phyloP scores from a whole-genome alignment of 805 yeast genomes.

The Pichia thaimueangensis region DNA sequence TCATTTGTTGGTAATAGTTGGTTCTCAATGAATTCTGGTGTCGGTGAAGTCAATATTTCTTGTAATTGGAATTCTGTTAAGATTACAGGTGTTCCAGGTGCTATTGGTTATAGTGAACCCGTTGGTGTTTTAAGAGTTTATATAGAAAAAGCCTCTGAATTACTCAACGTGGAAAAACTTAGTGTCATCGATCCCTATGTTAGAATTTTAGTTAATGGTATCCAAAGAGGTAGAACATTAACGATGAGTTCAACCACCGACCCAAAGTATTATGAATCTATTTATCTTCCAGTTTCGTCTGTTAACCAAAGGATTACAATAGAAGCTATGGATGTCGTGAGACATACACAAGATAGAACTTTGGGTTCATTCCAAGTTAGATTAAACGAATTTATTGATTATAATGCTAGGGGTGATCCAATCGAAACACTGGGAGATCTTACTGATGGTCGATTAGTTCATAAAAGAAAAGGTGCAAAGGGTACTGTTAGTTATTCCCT shows the following conservation, averaged over 20 bases:
- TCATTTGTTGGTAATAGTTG: slow-evolving; percentile 71
- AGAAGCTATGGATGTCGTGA: slow-evolving; percentile 91
- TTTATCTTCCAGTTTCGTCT: slow-evolving; percentile 77
- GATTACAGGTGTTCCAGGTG: slow-evolving; percentile 56
- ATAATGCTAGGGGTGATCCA: slow-evolving; percentile 57
- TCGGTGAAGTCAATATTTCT: slow-evolving; percentile 64
- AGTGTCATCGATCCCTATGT: slow-evolving; percentile 93
- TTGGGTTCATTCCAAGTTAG: slow-evolving; percentile 76
- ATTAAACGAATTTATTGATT: slow-evolving; percentile 59
- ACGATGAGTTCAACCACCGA: slow-evolving; percentile 57
- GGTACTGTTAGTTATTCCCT: slow-evolving; percentile 70
- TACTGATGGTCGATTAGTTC: slow-evolving; percentile 55
- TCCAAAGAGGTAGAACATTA: slow-evolving; percentile 70
- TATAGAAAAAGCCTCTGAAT: slow-evolving; percentile 61
- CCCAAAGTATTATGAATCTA: slow-evolving; percentile 81
- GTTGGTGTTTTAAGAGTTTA: slow-evolving; percentile 82
- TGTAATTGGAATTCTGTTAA: slow-evolving; percentile 86
- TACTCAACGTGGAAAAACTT: slow-evolving; percentile 78
- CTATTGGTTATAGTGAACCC: slow-evolving; percentile 87
- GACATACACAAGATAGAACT: slow-evolving; percentile 71
- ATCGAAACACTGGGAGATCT: slow-evolving; percentile 51
- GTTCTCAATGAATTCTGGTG: slow-evolving; percentile 63
- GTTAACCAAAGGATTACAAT: slow-evolving; percentile 75
- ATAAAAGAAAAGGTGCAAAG: slow-evolving; percentile 70
- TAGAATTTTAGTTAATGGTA: slow-evolving; percentile 71